Evolutionary conservation across 768 basidiomycete species (phyloP).

Genomic region (Mycena indigotica): DNA sequence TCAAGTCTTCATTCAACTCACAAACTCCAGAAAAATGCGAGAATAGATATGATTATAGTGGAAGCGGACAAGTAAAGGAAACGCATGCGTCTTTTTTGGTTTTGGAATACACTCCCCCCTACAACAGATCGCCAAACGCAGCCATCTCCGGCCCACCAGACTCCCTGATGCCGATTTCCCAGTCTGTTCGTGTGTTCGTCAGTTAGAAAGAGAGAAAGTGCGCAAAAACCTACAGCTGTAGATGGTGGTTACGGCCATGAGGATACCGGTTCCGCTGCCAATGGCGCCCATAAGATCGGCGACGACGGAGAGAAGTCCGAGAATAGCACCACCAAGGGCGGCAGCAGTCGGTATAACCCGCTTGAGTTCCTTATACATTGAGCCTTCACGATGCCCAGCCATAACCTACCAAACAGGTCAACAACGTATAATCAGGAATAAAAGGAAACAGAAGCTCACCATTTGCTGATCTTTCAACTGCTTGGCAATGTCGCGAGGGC

Average conservation of each 20-base stretch:
- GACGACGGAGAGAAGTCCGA: conserved; percentile 85
- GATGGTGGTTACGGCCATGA: conserved; percentile 98
- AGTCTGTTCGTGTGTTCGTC: conserved; percentile 53
- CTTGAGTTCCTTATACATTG: conserved; percentile 99
- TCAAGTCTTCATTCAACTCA: too few relatives aligned
- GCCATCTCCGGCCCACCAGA: conserved; percentile 83
- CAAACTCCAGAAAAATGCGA: too few relatives aligned
- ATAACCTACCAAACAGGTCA: conserved; percentile 40
- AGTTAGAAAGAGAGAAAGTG: not conserved
- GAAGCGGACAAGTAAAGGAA: too few relatives aligned
- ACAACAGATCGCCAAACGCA: conserved; percentile 76
- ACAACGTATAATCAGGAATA: too few relatives aligned
- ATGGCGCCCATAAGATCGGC: conserved; percentile 97
- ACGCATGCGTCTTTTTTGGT: too few relatives aligned
- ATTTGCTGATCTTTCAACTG: conserved; percentile 99
- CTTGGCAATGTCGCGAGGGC: conserved; percentile 94
- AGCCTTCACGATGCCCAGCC: conserved; percentile 92
- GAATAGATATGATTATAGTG: too few relatives aligned
- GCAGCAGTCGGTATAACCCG: conserved; percentile 97
- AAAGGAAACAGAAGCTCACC: conserved; percentile 47
- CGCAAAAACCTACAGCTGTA: conserved; percentile 71
- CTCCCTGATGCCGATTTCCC: conserved; percentile 94
- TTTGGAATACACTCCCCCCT: too few relatives aligned
- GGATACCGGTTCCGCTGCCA: conserved; percentile 92
- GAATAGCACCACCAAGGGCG: conserved; percentile 97